These are phyloP conservation scores for Polyporus arcularius DNA, from an alignment of 768 basidiomycete species.

Conservation along the genomic window DNA sequence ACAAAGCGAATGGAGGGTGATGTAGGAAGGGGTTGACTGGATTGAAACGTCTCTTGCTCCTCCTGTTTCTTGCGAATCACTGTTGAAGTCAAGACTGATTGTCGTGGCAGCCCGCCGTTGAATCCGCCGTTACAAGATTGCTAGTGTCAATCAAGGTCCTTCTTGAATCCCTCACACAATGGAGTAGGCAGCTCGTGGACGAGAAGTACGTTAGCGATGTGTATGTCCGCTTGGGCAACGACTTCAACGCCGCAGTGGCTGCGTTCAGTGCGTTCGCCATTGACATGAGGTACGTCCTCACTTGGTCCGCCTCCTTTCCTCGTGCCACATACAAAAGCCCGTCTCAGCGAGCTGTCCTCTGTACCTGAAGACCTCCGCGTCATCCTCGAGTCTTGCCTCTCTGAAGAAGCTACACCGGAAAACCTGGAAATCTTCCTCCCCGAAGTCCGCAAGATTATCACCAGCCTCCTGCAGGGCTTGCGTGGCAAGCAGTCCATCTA, in stretches of 20 bases:
- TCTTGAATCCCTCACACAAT: slow-evolving; percentile 85
- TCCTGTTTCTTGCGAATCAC: neutral
- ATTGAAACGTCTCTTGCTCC: neutral
- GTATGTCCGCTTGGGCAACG: slow-evolving; percentile 95
- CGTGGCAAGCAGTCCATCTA: slow-evolving; percentile 90
- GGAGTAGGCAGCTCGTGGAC: slow-evolving; percentile 72
- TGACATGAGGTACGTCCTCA: slow-evolving; percentile 78
- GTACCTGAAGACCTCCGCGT: slow-evolving; percentile 89
- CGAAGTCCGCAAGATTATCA: slow-evolving; percentile 89
- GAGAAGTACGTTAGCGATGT: slow-evolving; percentile 92
- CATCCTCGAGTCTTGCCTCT: slow-evolving; percentile 88
- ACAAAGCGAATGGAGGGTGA: no score
- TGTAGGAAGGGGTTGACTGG: neutral
- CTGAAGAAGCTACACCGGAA: slow-evolving; percentile 84
- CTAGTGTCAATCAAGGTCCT: slow-evolving; percentile 94
- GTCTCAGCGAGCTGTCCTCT: slow-evolving; percentile 73
- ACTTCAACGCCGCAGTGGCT: slow-evolving; percentile 91
- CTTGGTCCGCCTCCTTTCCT: slow-evolving; percentile 35
- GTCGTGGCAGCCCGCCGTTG: slow-evolving; percentile 68
- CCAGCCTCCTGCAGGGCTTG: slow-evolving; percentile 89
- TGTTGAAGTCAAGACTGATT: neutral
- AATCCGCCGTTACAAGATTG: slow-evolving; percentile 88
- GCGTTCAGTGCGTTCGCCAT: slow-evolving; percentile 87
- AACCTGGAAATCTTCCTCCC: slow-evolving; percentile 91
- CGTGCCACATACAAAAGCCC: neutral